These are phyloP conservation scores for Sugiyamaella novakii DNA, from an alignment of 1,139 yeast species.

Conservation along the genomic window DNA sequence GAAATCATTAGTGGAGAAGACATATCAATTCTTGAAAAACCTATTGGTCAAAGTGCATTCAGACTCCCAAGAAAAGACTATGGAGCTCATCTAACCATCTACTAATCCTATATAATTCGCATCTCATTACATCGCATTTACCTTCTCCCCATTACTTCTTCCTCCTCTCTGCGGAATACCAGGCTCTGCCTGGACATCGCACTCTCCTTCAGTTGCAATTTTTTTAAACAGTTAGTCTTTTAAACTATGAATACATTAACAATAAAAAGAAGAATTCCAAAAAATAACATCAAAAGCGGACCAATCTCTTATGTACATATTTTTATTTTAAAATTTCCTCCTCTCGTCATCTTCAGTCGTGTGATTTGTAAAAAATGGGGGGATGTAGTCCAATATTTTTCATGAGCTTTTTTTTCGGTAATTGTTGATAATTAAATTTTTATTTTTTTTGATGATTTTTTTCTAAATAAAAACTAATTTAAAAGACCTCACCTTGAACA, in stretches of 20 bases:
- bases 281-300: conserved; percentile 15
- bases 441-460: conserved; percentile 1
- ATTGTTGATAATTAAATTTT: neutral
- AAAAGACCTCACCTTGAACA: conserved; percentile 61
- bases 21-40: conserved; percentile 26
- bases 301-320: conserved; percentile 10
- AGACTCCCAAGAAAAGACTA: conserved; percentile 19
- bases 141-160: too few species aligned
- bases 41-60: conserved; percentile 28
- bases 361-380: conserved; percentile 6
- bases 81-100: conserved; percentile 11
- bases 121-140: neutral
- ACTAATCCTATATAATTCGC: conserved; percentile 3
- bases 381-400: conserved; percentile 6
- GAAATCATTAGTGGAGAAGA: conserved; percentile 30
- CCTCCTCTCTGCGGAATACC: too few species aligned
- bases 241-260: conserved; percentile 20
- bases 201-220: too few species aligned
- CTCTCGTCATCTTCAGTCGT: conserved; percentile 12
- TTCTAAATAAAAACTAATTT: conserved; percentile 38
- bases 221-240: too few species aligned
- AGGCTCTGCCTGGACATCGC: too few species aligned
- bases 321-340: conserved; percentile 4
- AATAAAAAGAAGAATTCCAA: conserved; percentile 11
- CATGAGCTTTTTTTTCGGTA: conserved; percentile 1